Percentiles rank a stretch among this genome's conserved stretches.
phyloP scores from a whole-genome alignment of 2,329 filamentous ascomycete species.

The Pezizomycotina sp. region DNA sequence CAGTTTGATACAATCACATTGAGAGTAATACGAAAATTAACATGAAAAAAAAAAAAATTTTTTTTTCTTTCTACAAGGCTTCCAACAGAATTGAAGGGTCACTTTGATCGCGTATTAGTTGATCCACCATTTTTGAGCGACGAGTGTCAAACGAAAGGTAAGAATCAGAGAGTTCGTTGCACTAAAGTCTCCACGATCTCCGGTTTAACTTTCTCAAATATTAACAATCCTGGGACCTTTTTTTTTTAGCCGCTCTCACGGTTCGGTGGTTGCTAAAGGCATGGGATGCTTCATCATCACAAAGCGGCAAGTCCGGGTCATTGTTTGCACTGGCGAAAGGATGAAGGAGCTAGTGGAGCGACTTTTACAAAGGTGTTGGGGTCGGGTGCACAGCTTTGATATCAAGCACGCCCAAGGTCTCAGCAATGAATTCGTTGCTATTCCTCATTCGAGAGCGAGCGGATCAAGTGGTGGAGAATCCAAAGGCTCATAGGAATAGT shows the following conservation, averaged over 20 bases:
- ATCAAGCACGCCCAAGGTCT: slow-evolving; percentile 54
- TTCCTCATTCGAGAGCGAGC: slow-evolving; percentile 53
- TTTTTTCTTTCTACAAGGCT: too few relatives aligned
- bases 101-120: slow-evolving; percentile 51
- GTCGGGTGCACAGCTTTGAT: slow-evolving; percentile 50
- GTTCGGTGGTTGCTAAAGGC: slow-evolving; percentile 52
- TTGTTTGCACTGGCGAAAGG: slow-evolving; percentile 62
- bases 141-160: slow-evolving; percentile 57
- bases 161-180: slow-evolving; percentile 1
- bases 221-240: slow-evolving; percentile 19
- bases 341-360: slow-evolving; percentile 49
- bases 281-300: slow-evolving; percentile 26
- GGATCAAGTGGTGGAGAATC: slow-evolving; percentile 34
- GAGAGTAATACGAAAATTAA: too few relatives aligned
- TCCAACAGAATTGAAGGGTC: slow-evolving; percentile 28
- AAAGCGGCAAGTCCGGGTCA: slow-evolving; percentile 32
- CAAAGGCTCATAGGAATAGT: slow-evolving; percentile 7
- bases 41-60: too few relatives aligned
- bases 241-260: slow-evolving; percentile 48
- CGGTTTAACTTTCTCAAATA: slow-evolving; percentile 3
- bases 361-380: slow-evolving; percentile 48
- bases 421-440: slow-evolving; percentile 67
- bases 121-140: slow-evolving; percentile 68
- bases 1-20: too few relatives aligned
- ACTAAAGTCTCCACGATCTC: not conserved